A percentile compares a stretch with the other conserved stretches of the same genome.
Conservation (phyloP, 139 green algal genomes). For the Chlorella sp. region DNA sequence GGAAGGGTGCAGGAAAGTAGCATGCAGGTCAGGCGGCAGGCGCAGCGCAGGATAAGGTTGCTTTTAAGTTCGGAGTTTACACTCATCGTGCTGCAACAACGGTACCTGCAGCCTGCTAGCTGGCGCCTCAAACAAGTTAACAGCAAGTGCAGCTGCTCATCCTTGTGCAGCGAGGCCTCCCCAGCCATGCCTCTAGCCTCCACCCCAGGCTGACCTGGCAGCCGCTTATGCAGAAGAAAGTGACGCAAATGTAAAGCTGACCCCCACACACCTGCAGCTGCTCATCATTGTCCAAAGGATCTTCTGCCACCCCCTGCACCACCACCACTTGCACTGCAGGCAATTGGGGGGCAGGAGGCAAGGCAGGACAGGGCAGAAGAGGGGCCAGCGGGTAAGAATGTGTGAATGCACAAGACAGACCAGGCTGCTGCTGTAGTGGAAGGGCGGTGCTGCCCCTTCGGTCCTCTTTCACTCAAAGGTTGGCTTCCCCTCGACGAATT, state of each 20-base stretch:
- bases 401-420: no score
- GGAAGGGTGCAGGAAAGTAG: not conserved
- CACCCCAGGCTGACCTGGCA: not conserved
- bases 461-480: no score
- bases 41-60: no score
- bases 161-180: not conserved
- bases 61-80: no score
- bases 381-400: not conserved
- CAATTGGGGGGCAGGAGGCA: slow-evolving; percentile 37
- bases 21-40: not conserved
- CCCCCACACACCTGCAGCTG: slow-evolving; percentile 59
- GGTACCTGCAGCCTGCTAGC: no score
- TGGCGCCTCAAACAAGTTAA: not conserved
- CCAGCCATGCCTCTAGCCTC: not conserved
- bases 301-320: slow-evolving; percentile 69
- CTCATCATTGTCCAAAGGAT: slow-evolving; percentile 96
- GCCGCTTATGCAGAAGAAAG: not conserved
- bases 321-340: slow-evolving; percentile 82
- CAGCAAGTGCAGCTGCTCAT: not conserved
- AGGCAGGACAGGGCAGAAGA: not conserved
- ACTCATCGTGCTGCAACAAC: no score
- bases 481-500: no score
- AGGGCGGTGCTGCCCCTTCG: not conserved
- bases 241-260: no score
- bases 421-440: not conserved